These are phyloP conservation scores for Agaricus blazei DNA, from an alignment of 768 basidiomycete species.

Conservation along the genomic window DNA sequence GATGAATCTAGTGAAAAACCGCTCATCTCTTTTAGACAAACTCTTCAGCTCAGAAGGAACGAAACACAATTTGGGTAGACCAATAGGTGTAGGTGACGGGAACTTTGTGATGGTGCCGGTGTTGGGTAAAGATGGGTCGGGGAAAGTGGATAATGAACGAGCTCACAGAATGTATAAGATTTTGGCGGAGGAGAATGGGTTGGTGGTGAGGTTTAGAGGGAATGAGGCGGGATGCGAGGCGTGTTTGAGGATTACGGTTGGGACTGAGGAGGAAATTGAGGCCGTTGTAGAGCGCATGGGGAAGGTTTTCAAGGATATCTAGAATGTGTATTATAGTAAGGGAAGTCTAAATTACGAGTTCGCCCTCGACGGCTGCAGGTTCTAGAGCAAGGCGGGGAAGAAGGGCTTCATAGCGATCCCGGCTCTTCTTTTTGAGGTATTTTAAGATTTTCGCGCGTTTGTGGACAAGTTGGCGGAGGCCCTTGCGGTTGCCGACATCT, in stretches of 20 bases:
- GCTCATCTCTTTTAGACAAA: slow-evolving; percentile 43
- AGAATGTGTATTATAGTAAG: background rate
- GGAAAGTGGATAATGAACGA: slow-evolving; percentile 51
- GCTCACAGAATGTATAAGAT: slow-evolving; percentile 67
- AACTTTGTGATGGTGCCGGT: slow-evolving; percentile 89
- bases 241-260: slow-evolving; percentile 87
- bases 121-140: slow-evolving; percentile 36
- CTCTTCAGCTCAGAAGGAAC: slow-evolving; percentile 29
- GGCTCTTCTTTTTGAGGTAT: slow-evolving; percentile 65
- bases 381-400: slow-evolving; percentile 76
- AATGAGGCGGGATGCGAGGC: slow-evolving; percentile 81
- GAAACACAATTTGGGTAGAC: slow-evolving; percentile 52
- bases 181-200: slow-evolving; percentile 78
- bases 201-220: slow-evolving; percentile 91
- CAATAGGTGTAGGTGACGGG: slow-evolving; percentile 80
- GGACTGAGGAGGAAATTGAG: slow-evolving; percentile 75
- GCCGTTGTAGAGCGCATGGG: slow-evolving; percentile 50
- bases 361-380: slow-evolving; percentile 80
- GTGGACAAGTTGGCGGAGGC: slow-evolving; percentile 76
- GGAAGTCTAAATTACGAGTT: slow-evolving; percentile 60
- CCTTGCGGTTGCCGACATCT: slow-evolving; percentile 73
- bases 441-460: slow-evolving; percentile 77
- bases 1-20: slow-evolving; percentile 50
- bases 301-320: slow-evolving; percentile 35
- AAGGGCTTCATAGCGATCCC: slow-evolving; percentile 67